A percentile compares a stretch with the other conserved stretches of the same genome.
These are phyloP conservation scores for Epichloe gansuensis DNA, from an alignment of 2,329 filamentous ascomycete species.

Conservation along the genomic window DNA sequence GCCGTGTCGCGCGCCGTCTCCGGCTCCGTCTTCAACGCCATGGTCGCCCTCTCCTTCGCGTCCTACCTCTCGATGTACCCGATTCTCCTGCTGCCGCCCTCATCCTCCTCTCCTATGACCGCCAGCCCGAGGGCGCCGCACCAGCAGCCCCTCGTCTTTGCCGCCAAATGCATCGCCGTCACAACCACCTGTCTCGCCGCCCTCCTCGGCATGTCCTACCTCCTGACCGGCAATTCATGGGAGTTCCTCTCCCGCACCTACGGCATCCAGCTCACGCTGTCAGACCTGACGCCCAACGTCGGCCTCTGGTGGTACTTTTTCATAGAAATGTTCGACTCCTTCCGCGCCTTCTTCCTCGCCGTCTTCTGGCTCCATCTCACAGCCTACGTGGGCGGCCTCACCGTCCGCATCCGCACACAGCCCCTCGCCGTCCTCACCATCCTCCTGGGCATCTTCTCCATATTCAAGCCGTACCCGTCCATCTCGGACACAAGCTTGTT, in stretches of 20 bases:
- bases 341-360: conserved; percentile 90
- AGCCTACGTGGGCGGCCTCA: conserved; percentile 78
- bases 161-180: conserved; percentile 37
- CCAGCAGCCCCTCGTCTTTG: conserved; percentile 35
- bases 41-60: conserved; percentile 77
- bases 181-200: conserved; percentile 43
- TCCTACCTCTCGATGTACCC: conserved; percentile 91
- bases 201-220: conserved; percentile 59
- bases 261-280: conserved; percentile 79
- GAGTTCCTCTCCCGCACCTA: conserved; percentile 84
- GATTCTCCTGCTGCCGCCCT: conserved; percentile 75
- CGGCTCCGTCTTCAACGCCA: conserved; percentile 61
- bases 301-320: conserved; percentile 99
- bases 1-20: conserved; percentile 70
- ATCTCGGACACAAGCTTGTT: conserved; percentile 84
- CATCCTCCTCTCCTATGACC: conserved; percentile 68
- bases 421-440: conserved; percentile 76
- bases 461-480: conserved; percentile 96
- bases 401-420: conserved; percentile 70
- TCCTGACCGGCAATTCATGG: conserved; percentile 68
- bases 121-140: conserved; percentile 26
- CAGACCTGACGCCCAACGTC: conserved; percentile 87
- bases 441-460: conserved; percentile 79
- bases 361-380: conserved; percentile 96
- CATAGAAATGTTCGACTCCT: conserved; percentile 98